Percentiles rank a stretch among this genome's conserved stretches.
Conservation (phyloP, 2,329 filamentous ascomycete genomes). For the Rutstroemia sp. region DNA sequence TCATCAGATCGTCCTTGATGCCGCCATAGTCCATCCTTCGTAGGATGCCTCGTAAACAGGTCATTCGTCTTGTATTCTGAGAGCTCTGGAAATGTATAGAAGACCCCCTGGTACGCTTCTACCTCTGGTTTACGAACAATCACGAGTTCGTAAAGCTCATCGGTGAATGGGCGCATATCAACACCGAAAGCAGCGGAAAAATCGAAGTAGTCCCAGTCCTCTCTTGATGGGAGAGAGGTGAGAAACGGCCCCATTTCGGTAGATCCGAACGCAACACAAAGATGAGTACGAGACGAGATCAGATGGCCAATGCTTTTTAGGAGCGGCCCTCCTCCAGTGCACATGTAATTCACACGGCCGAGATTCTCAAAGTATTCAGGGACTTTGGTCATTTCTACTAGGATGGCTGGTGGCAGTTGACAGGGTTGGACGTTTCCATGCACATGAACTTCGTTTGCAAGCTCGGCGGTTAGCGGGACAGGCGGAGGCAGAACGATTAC, state of each 20-base stretch:
- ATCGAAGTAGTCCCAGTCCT: conserved; percentile 3
- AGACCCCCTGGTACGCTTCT: conserved; percentile 23
- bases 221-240: background rate
- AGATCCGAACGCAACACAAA: background rate
- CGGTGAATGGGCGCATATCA: background rate
- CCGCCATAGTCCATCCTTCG: conserved; percentile 29
- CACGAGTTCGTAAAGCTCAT: conserved; percentile 23
- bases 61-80: conserved; percentile 32
- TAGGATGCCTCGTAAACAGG: conserved; percentile 32
- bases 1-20: conserved; percentile 34
- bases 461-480: background rate
- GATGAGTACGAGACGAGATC: background rate
- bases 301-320: background rate
- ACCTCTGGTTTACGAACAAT: conserved; percentile 9
- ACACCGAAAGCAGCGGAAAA: conserved; percentile 1
- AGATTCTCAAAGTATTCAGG: background rate
- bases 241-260: background rate
- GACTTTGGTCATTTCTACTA: conserved; percentile 2
- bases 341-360: background rate
- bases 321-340: background rate
- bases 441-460: background rate
- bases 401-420: background rate
- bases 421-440: background rate
- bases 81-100: conserved; percentile 30
- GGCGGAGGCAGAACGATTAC: background rate